phyloP scores from a whole-genome alignment of 768 basidiomycete genomes.

The Tubosaeta brunneosetosa region DNA sequence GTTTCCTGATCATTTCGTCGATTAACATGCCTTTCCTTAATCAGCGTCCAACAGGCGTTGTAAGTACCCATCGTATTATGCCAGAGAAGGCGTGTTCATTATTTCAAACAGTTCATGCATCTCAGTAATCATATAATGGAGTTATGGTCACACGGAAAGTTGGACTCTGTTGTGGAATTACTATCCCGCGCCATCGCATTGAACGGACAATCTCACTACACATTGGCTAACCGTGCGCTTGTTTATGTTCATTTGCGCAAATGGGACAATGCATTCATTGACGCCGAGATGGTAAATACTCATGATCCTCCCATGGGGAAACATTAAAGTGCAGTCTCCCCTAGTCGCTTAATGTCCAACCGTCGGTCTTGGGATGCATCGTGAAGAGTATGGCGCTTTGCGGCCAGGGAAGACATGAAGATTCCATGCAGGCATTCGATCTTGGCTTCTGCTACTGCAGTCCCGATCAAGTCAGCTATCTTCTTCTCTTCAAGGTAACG shows the following conservation, averaged over 20 bases:
- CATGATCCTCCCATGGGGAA: neutral
- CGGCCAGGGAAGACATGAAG: conserved; percentile 9
- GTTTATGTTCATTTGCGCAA: conserved; percentile 7
- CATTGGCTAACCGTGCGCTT: conserved; percentile 9
- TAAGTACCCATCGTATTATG: neutral
- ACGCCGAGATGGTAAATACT: conserved; percentile 12
- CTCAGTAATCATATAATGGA: neutral
- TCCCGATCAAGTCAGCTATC: conserved; percentile 3
- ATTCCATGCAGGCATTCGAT: conserved; percentile 17
- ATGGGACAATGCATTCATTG: conserved; percentile 1
- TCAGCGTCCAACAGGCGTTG: conserved; percentile 1
- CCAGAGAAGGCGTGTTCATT: neutral
- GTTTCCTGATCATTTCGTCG: neutral
- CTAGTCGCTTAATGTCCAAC: conserved; percentile 9
- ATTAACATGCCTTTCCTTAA: neutral
- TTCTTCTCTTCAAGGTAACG: conserved; percentile 16
- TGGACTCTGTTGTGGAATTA: conserved; percentile 1
- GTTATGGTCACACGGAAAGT: conserved; percentile 4
- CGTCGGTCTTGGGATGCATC: conserved; percentile 14
- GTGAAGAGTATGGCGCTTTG: conserved; percentile 11
- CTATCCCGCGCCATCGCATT: conserved; percentile 9
- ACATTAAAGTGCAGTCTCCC: neutral
- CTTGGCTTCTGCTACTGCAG: conserved; percentile 8
- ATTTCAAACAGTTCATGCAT: conserved; percentile 9
- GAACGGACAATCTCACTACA: conserved; percentile 1